These are phyloP conservation scores for Hypoxylon crocopeplum DNA, from an alignment of 495 filamentous ascomycete species.

Conservation along the genomic window DNA sequence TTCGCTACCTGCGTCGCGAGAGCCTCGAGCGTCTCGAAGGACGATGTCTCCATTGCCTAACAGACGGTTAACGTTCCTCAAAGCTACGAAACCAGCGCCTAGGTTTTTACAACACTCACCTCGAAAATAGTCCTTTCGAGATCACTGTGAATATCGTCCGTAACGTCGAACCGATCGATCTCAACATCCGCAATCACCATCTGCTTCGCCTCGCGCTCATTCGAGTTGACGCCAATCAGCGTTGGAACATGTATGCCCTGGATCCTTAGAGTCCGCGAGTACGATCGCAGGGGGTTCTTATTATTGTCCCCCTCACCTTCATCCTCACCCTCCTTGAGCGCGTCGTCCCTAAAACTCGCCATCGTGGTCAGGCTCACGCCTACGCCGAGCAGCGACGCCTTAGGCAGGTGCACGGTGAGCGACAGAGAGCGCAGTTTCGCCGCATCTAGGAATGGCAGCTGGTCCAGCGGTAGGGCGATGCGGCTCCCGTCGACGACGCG, in stretches of 20 bases:
- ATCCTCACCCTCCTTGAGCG: neutral
- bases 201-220: slow-evolving; percentile 66
- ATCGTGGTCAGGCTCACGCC: slow-evolving; percentile 53
- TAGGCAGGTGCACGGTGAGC: slow-evolving; percentile 55
- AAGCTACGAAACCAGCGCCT: neutral
- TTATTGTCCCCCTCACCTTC: neutral
- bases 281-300: slow-evolving; percentile 35
- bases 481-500: slow-evolving; percentile 35
- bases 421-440: slow-evolving; percentile 43
- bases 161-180: slow-evolving; percentile 52
- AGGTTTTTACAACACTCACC: slow-evolving; percentile 45
- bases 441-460: slow-evolving; percentile 40
- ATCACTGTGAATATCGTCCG: slow-evolving; percentile 52
- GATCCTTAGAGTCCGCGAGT: slow-evolving; percentile 42
- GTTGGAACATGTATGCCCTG: slow-evolving; percentile 61
- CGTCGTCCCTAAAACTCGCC: slow-evolving; percentile 38
- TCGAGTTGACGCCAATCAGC: slow-evolving; percentile 65
- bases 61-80: slow-evolving; percentile 13
- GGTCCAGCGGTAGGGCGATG: slow-evolving; percentile 33
- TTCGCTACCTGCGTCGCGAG: slow-evolving; percentile 56
- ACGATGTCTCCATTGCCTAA: slow-evolving; percentile 61
- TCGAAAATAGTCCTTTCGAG: slow-evolving; percentile 58
- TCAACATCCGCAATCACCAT: slow-evolving; percentile 61
- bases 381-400: slow-evolving; percentile 58
- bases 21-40: slow-evolving; percentile 69